phyloP scores from a whole-genome alignment of 768 basidiomycete genomes.

The Gymnopilus junonius region DNA sequence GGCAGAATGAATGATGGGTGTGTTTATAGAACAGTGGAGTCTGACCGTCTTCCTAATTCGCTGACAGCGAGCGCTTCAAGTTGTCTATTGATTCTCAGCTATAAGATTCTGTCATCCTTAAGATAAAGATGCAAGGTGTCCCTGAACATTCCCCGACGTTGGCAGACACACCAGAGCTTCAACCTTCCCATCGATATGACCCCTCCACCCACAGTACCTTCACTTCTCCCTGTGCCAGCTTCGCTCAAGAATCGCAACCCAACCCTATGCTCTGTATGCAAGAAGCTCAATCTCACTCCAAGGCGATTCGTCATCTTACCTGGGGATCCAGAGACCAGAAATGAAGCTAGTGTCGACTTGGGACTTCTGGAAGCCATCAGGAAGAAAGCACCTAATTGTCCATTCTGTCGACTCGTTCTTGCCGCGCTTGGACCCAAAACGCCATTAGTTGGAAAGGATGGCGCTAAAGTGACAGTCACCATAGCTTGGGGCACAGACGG shows the following conservation, averaged over 20 bases:
- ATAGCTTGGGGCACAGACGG: neutral
- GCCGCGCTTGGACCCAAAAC: slow-evolving; percentile 2
- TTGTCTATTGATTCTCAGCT: no score
- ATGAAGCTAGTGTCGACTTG: neutral
- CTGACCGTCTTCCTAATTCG: neutral
- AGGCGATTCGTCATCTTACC: neutral
- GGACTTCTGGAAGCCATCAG: slow-evolving; percentile 7
- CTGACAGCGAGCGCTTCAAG: neutral
- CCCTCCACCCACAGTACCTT: neutral
- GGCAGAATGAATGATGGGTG: neutral
- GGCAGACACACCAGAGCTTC: neutral
- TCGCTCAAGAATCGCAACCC: neutral
- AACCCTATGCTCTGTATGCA: neutral
- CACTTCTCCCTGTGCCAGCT: neutral
- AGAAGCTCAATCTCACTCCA: neutral
- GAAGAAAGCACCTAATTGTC: slow-evolving; percentile 2
- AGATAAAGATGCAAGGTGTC: neutral
- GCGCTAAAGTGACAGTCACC: neutral
- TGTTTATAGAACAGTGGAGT: neutral
- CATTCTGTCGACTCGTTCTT: slow-evolving; percentile 14
- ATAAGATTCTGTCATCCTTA: neutral
- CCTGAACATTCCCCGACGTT: neutral
- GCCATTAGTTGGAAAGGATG: neutral
- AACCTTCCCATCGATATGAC: neutral
- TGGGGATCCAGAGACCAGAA: neutral